Evolutionary conservation across 2,329 filamentous ascomycete species (phyloP).

Genomic region (Hymenoscyphus albidus): DNA sequence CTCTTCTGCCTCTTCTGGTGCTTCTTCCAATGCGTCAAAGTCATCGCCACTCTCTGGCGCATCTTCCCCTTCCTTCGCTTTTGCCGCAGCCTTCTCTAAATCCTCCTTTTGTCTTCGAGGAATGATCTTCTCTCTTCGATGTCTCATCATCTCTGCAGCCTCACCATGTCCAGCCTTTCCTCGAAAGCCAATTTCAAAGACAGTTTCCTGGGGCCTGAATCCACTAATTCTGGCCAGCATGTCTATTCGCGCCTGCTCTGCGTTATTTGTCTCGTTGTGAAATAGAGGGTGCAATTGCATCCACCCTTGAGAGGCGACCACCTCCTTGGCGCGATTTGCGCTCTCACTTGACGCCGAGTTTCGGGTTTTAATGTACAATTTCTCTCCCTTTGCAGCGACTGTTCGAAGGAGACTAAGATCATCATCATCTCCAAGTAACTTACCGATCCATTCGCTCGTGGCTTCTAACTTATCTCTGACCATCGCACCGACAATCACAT

Average conservation of each 20-base stretch:
- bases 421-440: conserved; percentile 67
- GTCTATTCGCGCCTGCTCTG: conserved; percentile 70
- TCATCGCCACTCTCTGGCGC: conserved; percentile 24
- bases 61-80: conserved; percentile 34
- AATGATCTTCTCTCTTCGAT: conserved; percentile 65
- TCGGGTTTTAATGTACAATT: conserved; percentile 83
- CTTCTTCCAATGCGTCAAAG: conserved; percentile 24
- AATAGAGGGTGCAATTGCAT: conserved; percentile 78
- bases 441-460: conserved; percentile 78
- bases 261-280: conserved; percentile 59
- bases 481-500: conserved; percentile 78
- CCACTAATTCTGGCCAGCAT: conserved; percentile 88
- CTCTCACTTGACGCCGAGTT: conserved; percentile 89
- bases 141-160: conserved; percentile 72
- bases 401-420: conserved; percentile 68
- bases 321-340: conserved; percentile 77
- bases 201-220: conserved; percentile 86
- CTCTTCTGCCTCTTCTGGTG: conserved; percentile 29
- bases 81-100: conserved; percentile 38
- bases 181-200: conserved; percentile 87
- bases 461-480: conserved; percentile 69
- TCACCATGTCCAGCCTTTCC: conserved; percentile 59
- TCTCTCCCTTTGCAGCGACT: conserved; percentile 85
- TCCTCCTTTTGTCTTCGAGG: conserved; percentile 45
- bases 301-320: conserved; percentile 68